Conservation (phyloP, 805 yeast species). For the Gaillardinia entomophila region DNA sequence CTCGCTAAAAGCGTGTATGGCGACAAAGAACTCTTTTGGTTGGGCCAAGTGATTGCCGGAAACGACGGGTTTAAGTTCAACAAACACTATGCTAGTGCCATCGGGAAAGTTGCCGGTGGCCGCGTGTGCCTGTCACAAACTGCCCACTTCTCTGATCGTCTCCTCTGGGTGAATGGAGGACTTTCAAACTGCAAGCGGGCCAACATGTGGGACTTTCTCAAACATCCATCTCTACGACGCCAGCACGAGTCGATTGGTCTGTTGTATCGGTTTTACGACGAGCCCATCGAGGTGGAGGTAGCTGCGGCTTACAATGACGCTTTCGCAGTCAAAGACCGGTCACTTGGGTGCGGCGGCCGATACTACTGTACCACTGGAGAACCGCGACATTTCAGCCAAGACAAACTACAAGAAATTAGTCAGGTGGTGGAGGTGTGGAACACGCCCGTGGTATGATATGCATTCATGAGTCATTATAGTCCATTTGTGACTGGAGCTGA, state of each 20-base stretch:
- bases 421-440: background rate
- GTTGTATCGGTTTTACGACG: too few relatives aligned
- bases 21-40: constrained; percentile 24
- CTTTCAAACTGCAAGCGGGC: constrained; percentile 15
- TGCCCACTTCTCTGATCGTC: constrained; percentile 13
- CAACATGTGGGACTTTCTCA: constrained; percentile 8
- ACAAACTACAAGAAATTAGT: too few relatives aligned
- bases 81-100: constrained; percentile 14
- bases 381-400: too few relatives aligned
- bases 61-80: constrained; percentile 13
- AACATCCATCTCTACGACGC: constrained; percentile 4
- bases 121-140: constrained; percentile 21
- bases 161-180: constrained; percentile 29
- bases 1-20: constrained; percentile 20
- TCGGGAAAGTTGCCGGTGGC: constrained; percentile 12
- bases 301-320: too few relatives aligned
- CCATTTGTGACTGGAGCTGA: background rate
- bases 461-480: too few relatives aligned
- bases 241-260: too few relatives aligned
- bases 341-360: background rate
- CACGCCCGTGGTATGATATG: too few relatives aligned
- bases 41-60: constrained; percentile 21
- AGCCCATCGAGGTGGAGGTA: too few relatives aligned
- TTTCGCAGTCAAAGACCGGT: background rate
- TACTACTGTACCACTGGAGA: background rate